phyloP scores from a whole-genome alignment of 2,329 filamentous ascomycete species.

The Ascochyta viciae-villosae region DNA sequence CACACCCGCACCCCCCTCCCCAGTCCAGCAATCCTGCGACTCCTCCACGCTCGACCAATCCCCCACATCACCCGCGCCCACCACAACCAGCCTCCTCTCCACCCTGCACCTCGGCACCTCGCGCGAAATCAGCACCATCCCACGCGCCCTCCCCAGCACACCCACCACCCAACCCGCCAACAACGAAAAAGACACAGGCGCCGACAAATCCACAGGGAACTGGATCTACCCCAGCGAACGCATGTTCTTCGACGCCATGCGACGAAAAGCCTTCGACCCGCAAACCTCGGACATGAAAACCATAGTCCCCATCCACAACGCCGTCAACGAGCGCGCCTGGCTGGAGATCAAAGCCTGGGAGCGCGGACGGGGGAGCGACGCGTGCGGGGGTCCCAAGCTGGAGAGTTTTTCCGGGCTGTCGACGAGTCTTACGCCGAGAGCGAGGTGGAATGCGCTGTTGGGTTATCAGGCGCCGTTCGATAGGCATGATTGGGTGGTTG shows the following conservation, averaged over 20 bases:
- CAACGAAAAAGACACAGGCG: constrained; percentile 72
- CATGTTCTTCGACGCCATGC: constrained; percentile 98
- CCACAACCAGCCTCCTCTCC: constrained; percentile 30
- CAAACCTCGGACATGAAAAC: constrained; percentile 80
- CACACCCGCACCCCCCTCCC: constrained; percentile 27
- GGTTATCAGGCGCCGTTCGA: constrained; percentile 96
- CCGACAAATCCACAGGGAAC: constrained; percentile 75
- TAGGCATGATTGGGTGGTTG: constrained; percentile 95
- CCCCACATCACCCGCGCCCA: constrained; percentile 30
- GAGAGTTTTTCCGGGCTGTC: constrained; percentile 79
- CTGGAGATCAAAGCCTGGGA: constrained; percentile 92
- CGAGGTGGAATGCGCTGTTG: constrained; percentile 79
- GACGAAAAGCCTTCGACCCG: constrained; percentile 82
- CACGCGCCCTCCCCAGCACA: constrained; percentile 39
- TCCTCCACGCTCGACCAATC: constrained; percentile 47
- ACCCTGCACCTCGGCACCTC: constrained; percentile 45
- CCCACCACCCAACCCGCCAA: constrained; percentile 65
- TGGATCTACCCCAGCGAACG: constrained; percentile 98
- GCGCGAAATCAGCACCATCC: constrained; percentile 56
- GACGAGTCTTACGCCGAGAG: constrained; percentile 75
- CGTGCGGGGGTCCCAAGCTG: constrained; percentile 79
- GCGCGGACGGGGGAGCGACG: constrained; percentile 64
- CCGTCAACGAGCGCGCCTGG: constrained; percentile 97
- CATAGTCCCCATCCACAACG: constrained; percentile 97
- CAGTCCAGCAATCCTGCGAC: constrained; percentile 46